Evolutionary conservation across 2,329 filamentous ascomycete genomes (phyloP).

Genomic region (Diaporthe citrichinensis): DNA sequence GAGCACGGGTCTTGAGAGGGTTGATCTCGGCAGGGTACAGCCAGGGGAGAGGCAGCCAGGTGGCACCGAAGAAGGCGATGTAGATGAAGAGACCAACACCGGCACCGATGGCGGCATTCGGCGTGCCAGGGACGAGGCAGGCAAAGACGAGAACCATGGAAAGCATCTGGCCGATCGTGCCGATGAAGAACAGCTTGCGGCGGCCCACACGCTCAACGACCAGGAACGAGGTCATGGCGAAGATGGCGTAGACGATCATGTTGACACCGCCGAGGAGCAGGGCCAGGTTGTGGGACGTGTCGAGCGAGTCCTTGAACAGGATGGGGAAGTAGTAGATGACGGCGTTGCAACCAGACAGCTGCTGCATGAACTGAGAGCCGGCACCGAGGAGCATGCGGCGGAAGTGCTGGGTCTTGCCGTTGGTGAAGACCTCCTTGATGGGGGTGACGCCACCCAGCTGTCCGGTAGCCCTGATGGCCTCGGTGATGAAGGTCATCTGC

Average conservation of each 20-base stretch:
- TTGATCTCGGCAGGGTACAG: constrained; percentile 69
- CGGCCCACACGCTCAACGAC: constrained; percentile 63
- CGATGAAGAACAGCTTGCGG: constrained; percentile 61
- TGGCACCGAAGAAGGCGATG: constrained; percentile 78
- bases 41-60: constrained; percentile 76
- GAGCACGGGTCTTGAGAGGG: constrained; percentile 61
- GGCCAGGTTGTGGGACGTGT: constrained; percentile 52
- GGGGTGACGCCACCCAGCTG: constrained; percentile 49
- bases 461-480: constrained; percentile 51
- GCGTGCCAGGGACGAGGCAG: constrained; percentile 75
- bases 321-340: constrained; percentile 63
- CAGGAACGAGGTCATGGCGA: constrained; percentile 69
- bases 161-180: constrained; percentile 62
- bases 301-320: constrained; percentile 54
- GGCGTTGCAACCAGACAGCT: constrained; percentile 58
- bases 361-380: constrained; percentile 47
- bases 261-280: constrained; percentile 66
- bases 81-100: constrained; percentile 78
- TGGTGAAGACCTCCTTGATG: constrained; percentile 46
- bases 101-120: constrained; percentile 74
- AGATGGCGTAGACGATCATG: constrained; percentile 69
- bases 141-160: constrained; percentile 74
- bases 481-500: constrained; percentile 59
- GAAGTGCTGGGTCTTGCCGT: constrained; percentile 45
- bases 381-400: constrained; percentile 45